Conservation (phyloP, 345 rosid species). For the Gossypium bickii region DNA sequence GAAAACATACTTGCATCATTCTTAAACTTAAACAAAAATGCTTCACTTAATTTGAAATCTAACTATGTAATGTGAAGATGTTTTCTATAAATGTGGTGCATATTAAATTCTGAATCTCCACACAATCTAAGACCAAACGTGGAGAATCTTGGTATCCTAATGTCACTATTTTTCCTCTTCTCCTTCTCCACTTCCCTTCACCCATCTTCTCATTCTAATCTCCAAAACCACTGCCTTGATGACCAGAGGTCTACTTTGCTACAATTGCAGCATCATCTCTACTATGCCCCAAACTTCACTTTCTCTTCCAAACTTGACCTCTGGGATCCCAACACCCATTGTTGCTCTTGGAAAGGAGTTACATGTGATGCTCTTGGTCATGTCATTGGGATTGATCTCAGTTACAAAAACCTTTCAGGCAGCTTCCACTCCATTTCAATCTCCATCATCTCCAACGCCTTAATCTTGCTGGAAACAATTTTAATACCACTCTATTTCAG, state of each 20-base stretch:
- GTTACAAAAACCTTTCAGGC: neutral
- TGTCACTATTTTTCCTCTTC: neutral
- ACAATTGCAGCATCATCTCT: neutral
- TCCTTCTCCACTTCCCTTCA: neutral
- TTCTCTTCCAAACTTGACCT: neutral
- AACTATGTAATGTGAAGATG: neutral
- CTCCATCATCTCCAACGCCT: neutral
- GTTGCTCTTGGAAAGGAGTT: neutral
- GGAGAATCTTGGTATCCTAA: neutral
- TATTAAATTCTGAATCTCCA: neutral
- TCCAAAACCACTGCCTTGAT: neutral
- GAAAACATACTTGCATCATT: too few relatives aligned
- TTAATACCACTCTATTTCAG: neutral
- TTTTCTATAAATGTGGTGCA: neutral
- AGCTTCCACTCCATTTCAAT: neutral
- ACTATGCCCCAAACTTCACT: neutral
- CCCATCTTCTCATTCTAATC: neutral
- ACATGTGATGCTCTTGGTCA: too few relatives aligned
- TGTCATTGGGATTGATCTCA: neutral
- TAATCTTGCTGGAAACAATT: conserved; percentile 1
- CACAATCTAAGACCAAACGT: neutral
- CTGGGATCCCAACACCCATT: neutral
- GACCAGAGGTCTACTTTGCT: neutral
- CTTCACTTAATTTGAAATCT: too few relatives aligned
- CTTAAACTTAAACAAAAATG: too few relatives aligned